Evolutionary conservation across 768 basidiomycete species (phyloP).

Genomic region (Amanita jacksonii): DNA sequence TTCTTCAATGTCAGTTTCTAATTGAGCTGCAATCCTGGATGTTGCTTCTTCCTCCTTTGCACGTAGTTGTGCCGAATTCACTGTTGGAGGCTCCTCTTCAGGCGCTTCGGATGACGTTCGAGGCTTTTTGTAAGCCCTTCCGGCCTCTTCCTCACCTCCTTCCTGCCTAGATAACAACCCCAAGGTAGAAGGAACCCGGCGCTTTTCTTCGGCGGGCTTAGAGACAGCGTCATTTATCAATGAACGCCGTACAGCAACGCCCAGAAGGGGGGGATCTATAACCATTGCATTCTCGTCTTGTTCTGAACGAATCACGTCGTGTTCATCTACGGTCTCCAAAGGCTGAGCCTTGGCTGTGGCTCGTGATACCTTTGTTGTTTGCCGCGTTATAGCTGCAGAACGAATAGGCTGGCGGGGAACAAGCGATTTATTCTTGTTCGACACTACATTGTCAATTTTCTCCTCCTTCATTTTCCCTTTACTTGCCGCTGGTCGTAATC

Average conservation of each 20-base stretch:
- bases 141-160: slow-evolving; percentile 47
- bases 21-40: slow-evolving; percentile 36
- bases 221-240: slow-evolving; percentile 13
- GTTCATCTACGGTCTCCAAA: slow-evolving; percentile 22
- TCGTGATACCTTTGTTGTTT: slow-evolving; percentile 21
- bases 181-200: slow-evolving; percentile 15
- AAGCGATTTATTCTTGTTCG: slow-evolving; percentile 37
- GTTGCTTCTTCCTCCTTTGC: slow-evolving; percentile 37
- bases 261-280: slow-evolving; percentile 38
- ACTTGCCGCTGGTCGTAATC: slow-evolving; percentile 23
- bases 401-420: slow-evolving; percentile 45
- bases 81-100: slow-evolving; percentile 27
- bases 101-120: slow-evolving; percentile 59
- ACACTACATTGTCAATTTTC: slow-evolving; percentile 54
- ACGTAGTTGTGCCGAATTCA: slow-evolving; percentile 11
- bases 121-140: slow-evolving; percentile 63
- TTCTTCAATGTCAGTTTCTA: slow-evolving; percentile 43
- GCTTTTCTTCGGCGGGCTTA: slow-evolving; percentile 22
- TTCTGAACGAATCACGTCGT: slow-evolving; percentile 15
- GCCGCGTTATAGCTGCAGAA: slow-evolving; percentile 38
- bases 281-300: slow-evolving; percentile 46
- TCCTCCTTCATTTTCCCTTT: slow-evolving; percentile 51
- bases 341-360: slow-evolving; percentile 15
- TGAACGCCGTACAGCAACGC: slow-evolving; percentile 31
- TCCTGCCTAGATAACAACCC: slow-evolving; percentile 17